Base-by-base conservation (phyloP, 148 eudicot species). In the Camellia japonica region DNA sequence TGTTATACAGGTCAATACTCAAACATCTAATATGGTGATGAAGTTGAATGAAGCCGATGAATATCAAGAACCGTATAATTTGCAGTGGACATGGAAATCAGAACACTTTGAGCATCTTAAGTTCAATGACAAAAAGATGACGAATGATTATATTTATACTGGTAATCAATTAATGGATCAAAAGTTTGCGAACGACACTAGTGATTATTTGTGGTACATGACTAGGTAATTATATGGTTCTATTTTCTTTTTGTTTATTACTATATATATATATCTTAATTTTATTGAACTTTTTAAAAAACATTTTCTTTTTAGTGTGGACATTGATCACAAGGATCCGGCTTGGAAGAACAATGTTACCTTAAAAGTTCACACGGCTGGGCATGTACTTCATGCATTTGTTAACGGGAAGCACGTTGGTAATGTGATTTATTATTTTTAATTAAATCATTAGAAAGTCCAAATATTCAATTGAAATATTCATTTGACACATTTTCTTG, bases 181-280 rank as follows among this genome's bases (percentile, higher is more conserved):
- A 20, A 82, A 79, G 49, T 2, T 13, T 0, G 68, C 64, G 15
- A 85, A 82, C 73, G 84, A 82, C 59, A 82, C 87, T 47, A 79
- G 82, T 60, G 87, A 85, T 54, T 85, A 85, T 65, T 71, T 85
- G 54, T 85, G 87, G 87, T 85, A 79, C 58, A 75, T 85, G 87
- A 82, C 87, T 47, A 85, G 87, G 87, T 85, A 85, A 15, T 19
- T 30, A 30, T 30, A 30, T 30, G 30, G 30, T 15, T n/a, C 2
- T 41, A 49, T 51, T 2, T 47, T 47, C 9, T n/a, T 9, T 47
- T 71, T 30, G 30, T 30, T 30, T 30, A 30, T 30, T 30, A 30
- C 30, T 30, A 23, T 23, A 23, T 23, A 23, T 23, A 44, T 47
- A 16, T 16, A 5, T 41, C 7, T 43, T 42, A 1, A 14, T 18